Percentiles rank a stretch among this genome's conserved stretches.
Evolutionary conservation across 306 rosid genomes (phyloP).

Genomic region (Prinsepia uniflora): DNA sequence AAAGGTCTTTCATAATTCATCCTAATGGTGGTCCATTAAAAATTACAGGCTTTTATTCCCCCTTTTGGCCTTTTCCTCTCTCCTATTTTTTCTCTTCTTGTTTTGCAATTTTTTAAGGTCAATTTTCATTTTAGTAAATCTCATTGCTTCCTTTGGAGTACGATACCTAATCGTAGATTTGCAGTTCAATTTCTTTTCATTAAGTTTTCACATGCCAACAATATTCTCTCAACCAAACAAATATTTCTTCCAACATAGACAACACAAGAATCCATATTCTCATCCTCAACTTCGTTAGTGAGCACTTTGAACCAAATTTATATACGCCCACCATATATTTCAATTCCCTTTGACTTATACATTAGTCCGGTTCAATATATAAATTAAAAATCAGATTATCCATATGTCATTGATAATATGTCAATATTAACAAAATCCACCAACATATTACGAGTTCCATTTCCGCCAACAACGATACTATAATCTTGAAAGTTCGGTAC

Average conservation of each 20-base stretch:
- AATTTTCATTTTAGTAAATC: neutral
- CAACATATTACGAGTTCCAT: too few species aligned
- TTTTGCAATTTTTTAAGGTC: neutral
- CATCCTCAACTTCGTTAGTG: neutral
- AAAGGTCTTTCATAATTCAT: neutral
- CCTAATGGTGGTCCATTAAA: slow-evolving; percentile 7
- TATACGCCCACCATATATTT: neutral
- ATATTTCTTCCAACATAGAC: neutral
- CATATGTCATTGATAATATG: too few species aligned
- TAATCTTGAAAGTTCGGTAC: too few species aligned
- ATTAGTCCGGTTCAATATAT: neutral
- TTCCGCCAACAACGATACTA: too few species aligned
- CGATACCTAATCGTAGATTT: neutral
- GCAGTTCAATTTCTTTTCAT: neutral
- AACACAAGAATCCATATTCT: neutral
- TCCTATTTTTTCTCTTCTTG: neutral
- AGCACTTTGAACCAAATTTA: neutral
- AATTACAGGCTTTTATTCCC: slow-evolving; percentile 13
- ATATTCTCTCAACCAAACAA: neutral
- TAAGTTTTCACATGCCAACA: neutral
- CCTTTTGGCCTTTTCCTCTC: neutral
- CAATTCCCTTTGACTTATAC: neutral
- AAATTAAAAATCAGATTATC: too few species aligned
- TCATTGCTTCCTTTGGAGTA: slow-evolving; percentile 11
- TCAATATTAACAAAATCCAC: too few species aligned